Conservation (phyloP, 2,329 filamentous ascomycete species). For the Didymella pinodella region DNA sequence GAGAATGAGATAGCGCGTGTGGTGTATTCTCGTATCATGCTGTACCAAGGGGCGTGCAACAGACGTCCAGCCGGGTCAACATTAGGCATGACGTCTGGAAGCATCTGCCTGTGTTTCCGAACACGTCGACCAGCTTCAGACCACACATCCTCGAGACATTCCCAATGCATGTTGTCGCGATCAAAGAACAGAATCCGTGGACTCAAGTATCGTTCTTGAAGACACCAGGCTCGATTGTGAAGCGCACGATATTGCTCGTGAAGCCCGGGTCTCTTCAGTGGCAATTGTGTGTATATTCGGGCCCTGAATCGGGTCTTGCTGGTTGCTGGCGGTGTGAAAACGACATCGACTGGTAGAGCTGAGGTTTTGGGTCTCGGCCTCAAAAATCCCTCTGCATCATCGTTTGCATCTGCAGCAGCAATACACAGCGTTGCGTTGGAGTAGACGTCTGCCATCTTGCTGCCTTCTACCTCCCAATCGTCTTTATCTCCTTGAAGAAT, state of each 20-base stretch:
- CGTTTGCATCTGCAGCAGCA: neutral
- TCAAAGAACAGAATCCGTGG: neutral
- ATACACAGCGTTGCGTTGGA: neutral
- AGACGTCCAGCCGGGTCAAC: neutral
- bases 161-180: neutral
- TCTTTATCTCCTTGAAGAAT: neutral
- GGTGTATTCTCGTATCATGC: neutral
- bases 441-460: constrained; percentile 1
- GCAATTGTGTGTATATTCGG: neutral
- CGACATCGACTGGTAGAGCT: neutral
- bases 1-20: neutral
- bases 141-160: neutral
- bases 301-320: neutral
- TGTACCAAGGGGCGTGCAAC: neutral
- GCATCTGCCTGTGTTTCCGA: neutral
- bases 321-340: neutral
- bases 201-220: neutral
- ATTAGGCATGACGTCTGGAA: neutral
- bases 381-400: neutral
- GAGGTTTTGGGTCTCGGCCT: neutral
- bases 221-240: neutral
- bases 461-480: neutral
- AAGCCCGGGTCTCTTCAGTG: neutral
- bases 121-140: neutral
- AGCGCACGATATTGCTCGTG: neutral